Evolutionary conservation across 2,329 filamentous ascomycete species (phyloP), one percentile per base, ranked within the genome.

Genomic region (Clarireedia monteithiana): DNA sequence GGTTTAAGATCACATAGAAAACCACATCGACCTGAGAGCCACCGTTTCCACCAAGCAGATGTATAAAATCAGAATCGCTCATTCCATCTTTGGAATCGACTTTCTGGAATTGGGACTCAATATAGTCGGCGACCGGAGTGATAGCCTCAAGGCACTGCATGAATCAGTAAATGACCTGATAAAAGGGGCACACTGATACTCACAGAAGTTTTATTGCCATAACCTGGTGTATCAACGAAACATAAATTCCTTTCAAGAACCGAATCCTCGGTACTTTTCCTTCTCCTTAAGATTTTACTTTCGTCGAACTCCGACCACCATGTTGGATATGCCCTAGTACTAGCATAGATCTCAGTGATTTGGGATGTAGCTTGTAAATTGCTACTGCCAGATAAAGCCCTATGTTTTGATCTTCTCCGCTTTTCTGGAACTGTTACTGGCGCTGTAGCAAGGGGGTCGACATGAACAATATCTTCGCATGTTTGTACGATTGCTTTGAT

Each of bases 401-500:
- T 67, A 24, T 59, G 46, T 46, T 60, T 67, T 20, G 68, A 65
- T 55, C 58, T 64, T 48, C 62, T 53, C 51, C 56, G 58, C 56
- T 59, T 50, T 46, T 70, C 59, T 42, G 63, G 40, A 46, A 66
- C 61, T 1, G 72, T 54, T 4, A 66, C 55, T 48, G 62, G 58
- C 15, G 70, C 71, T 7, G 68, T 63, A 30, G 70, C 68, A 30
- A 76, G 69, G 2, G 73, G 70, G 67, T 97, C 92, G 53, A 96
- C 84, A 69, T 99, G 92, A 2, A 97, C 92, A 60, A 99, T 95
- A 67, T 97, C 89, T 66, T 91, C 84, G 69, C 90, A 95, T 3
- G 76, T 79, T 67, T 96, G 90, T 15, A 95, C 84, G 47, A 99
- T 89, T 2, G 90, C 89, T 68, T 87, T 89, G 64, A 97, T 88